Percentiles rank a stretch among this genome's conserved stretches.
These are phyloP conservation scores for Stachybotrys chartarum DNA, from an alignment of 2,329 filamentous ascomycete genomes.

Conservation along the genomic window DNA sequence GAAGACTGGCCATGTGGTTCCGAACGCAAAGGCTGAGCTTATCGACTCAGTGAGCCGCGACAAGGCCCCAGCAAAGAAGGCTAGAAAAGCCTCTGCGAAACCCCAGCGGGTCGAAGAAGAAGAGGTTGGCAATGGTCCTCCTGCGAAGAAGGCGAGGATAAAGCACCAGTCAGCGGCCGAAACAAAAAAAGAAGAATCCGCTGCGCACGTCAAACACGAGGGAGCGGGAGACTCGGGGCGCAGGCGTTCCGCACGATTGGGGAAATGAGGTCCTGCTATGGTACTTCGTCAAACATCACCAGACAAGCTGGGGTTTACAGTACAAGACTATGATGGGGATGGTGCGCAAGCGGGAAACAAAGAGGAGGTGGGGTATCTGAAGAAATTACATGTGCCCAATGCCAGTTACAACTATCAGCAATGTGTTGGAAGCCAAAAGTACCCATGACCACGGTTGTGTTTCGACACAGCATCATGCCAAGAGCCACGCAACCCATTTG, in stretches of 20 bases:
- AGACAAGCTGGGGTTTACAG: not conserved
- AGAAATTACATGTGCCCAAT: too few relatives aligned
- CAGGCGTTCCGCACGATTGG: not conserved
- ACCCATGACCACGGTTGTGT: too few relatives aligned
- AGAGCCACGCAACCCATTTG: too few relatives aligned
- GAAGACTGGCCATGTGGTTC: slow-evolving; percentile 49
- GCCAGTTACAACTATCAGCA: too few relatives aligned
- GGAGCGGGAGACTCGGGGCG: not conserved
- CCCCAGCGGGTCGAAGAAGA: slow-evolving; percentile 10
- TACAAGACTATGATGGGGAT: not conserved
- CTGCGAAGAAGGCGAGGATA: slow-evolving; percentile 18
- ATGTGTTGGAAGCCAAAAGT: too few relatives aligned
- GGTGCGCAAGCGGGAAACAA: too few relatives aligned
- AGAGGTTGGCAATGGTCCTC: slow-evolving; percentile 15
- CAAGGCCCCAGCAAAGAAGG: slow-evolving; percentile 16
- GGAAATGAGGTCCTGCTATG: not conserved
- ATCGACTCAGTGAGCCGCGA: slow-evolving; percentile 18
- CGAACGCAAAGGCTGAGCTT: slow-evolving; percentile 35
- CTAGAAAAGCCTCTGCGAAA: slow-evolving; percentile 13
- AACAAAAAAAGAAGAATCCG: slow-evolving; percentile 10
- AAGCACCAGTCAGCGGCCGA: slow-evolving; percentile 13
- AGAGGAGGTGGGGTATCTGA: too few relatives aligned
- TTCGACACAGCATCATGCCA: too few relatives aligned
- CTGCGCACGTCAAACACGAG: slow-evolving; percentile 2
- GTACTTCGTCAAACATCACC: not conserved